phyloP scores from a whole-genome alignment of 2,329 filamentous ascomycete genomes.

The Sclerotinia minor region DNA sequence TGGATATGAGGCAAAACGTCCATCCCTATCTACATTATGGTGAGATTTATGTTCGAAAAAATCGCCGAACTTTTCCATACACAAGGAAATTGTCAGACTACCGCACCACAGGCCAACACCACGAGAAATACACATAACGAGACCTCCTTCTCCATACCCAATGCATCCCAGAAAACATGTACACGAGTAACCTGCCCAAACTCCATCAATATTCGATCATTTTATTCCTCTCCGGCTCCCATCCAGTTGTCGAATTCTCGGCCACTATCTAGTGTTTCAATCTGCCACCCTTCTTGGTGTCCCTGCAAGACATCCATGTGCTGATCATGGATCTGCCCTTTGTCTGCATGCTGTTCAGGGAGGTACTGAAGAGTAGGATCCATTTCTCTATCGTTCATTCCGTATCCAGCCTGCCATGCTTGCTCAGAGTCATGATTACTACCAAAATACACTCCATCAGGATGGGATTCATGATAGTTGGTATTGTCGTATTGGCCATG shows the following conservation, averaged over 20 bases:
- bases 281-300: conserved; percentile 41
- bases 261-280: conserved; percentile 38
- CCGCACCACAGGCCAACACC: background rate
- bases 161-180: conserved; percentile 19
- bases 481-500: conserved; percentile 30
- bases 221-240: conserved; percentile 29
- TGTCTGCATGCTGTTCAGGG: conserved; percentile 31
- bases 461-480: conserved; percentile 27
- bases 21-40: conserved; percentile 19
- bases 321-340: conserved; percentile 37
- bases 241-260: conserved; percentile 43
- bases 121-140: conserved; percentile 19
- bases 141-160: conserved; percentile 19
- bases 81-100: conserved; percentile 7
- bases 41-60: conserved; percentile 2
- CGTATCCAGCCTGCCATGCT: conserved; percentile 31
- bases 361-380: conserved; percentile 34
- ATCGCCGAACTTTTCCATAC: conserved; percentile 4
- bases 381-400: conserved; percentile 26
- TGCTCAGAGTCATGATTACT: conserved; percentile 31
- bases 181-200: conserved; percentile 4
- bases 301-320: conserved; percentile 38
- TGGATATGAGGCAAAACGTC: conserved; percentile 2
- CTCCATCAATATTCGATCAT: background rate
- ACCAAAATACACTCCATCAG: conserved; percentile 34